Percentiles rank a stretch among this genome's conserved stretches.
These are phyloP conservation scores for Asclepias syriaca DNA, from an alignment of 257 asterid species.

Conservation along the genomic window DNA sequence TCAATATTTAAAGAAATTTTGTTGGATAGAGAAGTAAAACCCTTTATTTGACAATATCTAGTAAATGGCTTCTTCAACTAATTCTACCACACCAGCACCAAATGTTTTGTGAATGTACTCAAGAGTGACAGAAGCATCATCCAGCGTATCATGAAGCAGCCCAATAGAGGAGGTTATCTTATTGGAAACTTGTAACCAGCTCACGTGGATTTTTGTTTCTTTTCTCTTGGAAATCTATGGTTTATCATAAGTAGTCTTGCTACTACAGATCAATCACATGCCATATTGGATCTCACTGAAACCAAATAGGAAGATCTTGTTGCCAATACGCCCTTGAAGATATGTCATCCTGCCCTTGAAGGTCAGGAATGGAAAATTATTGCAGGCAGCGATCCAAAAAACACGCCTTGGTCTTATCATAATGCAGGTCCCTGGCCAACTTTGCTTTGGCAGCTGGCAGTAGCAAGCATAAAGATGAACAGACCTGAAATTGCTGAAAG, in stretches of 20 bases:
- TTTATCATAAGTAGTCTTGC: slow-evolving; percentile 62
- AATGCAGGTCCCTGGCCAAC: too few species aligned
- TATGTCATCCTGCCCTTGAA: slow-evolving; percentile 74
- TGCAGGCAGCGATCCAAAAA: slow-evolving; percentile 79
- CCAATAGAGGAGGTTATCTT: slow-evolving; percentile 62
- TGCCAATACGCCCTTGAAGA: slow-evolving; percentile 73
- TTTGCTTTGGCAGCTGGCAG: slow-evolving; percentile 48
- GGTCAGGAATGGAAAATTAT: slow-evolving; percentile 76
- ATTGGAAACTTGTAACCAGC: slow-evolving; percentile 86
- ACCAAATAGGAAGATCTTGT: slow-evolving; percentile 76
- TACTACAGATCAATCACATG: slow-evolving; percentile 60
- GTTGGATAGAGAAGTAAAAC: too few species aligned
- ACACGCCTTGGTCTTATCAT: slow-evolving; percentile 94
- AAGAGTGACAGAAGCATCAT: too few species aligned
- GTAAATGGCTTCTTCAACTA: too few species aligned
- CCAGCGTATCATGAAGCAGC: too few species aligned
- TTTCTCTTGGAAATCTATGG: slow-evolving; percentile 76
- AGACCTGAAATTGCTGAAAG: slow-evolving; percentile 66
- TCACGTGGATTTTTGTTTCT: slow-evolving; percentile 83
- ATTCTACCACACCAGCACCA: too few species aligned
- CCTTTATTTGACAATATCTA: too few species aligned
- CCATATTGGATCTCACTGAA: too few species aligned
- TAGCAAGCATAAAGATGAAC: slow-evolving; percentile 78
- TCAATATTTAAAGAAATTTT: too few species aligned
- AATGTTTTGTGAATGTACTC: too few species aligned